These are phyloP conservation scores for Kluyveromyces lactis DNA, from an alignment of 805 yeast genomes.

Conservation along the genomic window DNA sequence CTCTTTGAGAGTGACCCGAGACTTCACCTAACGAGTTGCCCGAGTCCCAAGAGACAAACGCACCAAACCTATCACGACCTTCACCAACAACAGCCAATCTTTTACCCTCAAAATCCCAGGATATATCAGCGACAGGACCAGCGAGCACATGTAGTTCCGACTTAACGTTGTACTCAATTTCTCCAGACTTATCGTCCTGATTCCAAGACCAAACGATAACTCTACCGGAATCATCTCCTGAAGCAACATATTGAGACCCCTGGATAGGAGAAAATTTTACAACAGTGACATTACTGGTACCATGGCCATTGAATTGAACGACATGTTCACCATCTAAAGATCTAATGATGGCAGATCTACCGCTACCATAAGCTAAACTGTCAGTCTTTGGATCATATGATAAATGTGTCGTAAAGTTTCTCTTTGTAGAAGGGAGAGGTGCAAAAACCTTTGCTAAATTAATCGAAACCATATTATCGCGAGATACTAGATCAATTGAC, in stretches of 20 bases:
- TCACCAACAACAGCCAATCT: conserved; percentile 91
- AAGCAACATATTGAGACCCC: conserved; percentile 80
- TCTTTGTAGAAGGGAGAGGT: conserved; percentile 74
- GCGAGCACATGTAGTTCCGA: conserved; percentile 73
- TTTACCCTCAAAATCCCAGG: conserved; percentile 86
- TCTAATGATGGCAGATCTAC: conserved; percentile 70
- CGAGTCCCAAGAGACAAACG: conserved; percentile 85
- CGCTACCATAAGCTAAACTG: conserved; percentile 72
- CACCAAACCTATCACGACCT: conserved; percentile 88
- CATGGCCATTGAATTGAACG: conserved; percentile 68
- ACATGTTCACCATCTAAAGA: conserved; percentile 48
- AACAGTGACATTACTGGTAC: conserved; percentile 58
- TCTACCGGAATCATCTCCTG: conserved; percentile 86
- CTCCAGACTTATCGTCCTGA: conserved; percentile 41
- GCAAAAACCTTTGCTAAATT: conserved; percentile 39
- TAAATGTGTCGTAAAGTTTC: conserved; percentile 57
- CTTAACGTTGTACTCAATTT: conserved; percentile 45
- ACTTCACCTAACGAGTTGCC: conserved; percentile 97
- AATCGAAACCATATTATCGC: conserved; percentile 18
- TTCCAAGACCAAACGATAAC: conserved; percentile 78
- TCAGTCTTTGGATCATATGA: conserved; percentile 65
- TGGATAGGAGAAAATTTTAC: conserved; percentile 69
- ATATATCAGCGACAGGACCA: conserved; percentile 73
- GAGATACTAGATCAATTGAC: too few relatives aligned
- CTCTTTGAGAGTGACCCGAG: conserved; percentile 78